Base-by-base conservation (phyloP, 768 basidiomycete genomes). In the Pleurotus salmoneostramineus region DNA sequence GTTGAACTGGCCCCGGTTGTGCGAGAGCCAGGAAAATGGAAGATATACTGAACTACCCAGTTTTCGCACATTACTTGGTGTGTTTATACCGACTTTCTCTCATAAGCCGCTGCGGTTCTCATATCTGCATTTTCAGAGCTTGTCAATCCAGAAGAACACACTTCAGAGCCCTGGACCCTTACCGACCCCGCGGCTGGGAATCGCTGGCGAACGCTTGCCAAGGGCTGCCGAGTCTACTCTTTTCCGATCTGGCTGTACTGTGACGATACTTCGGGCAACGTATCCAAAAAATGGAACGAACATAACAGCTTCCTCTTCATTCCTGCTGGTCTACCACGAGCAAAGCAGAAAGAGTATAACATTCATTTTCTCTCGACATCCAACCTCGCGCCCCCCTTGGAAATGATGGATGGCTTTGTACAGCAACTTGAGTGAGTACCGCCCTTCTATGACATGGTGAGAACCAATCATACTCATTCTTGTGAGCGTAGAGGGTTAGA, bases 281-380 rank as follows among this genome's bases (percentile, higher is more conserved):
- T 62, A 0, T 79, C 76, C 0, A 81, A 81, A 60, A 77, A 77
- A 58, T 79, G 77, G 77, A 80, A 79, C 58, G 68, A 74, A 51
- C 78, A 79, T 52, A 76, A 78, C 58, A 68, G 63, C 3, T 72
- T 74, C 46, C 65, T 78, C 0, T 71, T 77, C 44, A 73, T 69
- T 0, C 60, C 66, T 1, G 75, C 75, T 7, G 75, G 76, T 1
- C 67, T 79, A 0, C 74, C 74, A 0, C 68, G 63, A 57, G 58
- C 5, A 47, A 71, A 1, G 51, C 61, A 0, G 66, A 60, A 67
- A 42, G 71, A 73, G 34, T 72, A 68, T 48, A 74, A 77, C 59
- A 64, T 78, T 3, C 74, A 77, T 61, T 78, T 78, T 59, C 54
- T 78, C 0, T 68, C 61, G 5, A 78, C 77, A 0, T 79, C 78